A percentile compares a stretch with the other conserved stretches of the same genome.
These are phyloP conservation scores for Eucalyptus grandis DNA, from an alignment of 345 rosid species.

Conservation along the genomic window DNA sequence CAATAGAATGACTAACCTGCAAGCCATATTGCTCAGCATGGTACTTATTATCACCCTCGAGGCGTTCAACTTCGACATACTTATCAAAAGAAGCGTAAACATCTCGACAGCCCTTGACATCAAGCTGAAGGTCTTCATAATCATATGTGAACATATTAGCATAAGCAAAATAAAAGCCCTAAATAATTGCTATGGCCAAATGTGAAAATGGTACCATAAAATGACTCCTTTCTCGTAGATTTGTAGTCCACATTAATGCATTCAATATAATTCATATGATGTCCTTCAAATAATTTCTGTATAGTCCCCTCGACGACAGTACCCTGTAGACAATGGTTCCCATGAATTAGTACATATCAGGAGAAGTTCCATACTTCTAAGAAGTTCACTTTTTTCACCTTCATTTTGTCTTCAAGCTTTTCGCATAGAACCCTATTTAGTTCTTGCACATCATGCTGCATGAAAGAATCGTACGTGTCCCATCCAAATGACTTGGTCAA, in stretches of 20 bases:
- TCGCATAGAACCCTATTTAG: slow-evolving; percentile 87
- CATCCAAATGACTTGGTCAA: slow-evolving; percentile 96
- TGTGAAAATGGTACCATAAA: slow-evolving; percentile 56
- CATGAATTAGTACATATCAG: not conserved
- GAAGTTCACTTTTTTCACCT: slow-evolving; percentile 24
- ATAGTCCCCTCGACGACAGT: slow-evolving; percentile 98
- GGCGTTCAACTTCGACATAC: slow-evolving; percentile 94
- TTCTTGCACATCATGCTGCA: slow-evolving; percentile 99
- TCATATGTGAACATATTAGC: not conserved
- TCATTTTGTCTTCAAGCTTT: slow-evolving; percentile 98
- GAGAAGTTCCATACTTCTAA: not conserved
- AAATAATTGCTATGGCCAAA: not conserved
- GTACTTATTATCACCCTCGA: slow-evolving; percentile 97
- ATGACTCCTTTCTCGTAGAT: slow-evolving; percentile 92
- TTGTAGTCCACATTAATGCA: slow-evolving; percentile 94
- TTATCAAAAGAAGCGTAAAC: slow-evolving; percentile 97
- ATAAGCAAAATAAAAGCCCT: not conserved
- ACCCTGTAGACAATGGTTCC: slow-evolving; percentile 32
- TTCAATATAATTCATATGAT: slow-evolving; percentile 87
- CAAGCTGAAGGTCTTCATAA: slow-evolving; percentile 85
- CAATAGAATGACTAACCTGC: slow-evolving; percentile 46
- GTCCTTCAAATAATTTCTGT: slow-evolving; percentile 96
- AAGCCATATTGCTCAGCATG: slow-evolving; percentile 82
- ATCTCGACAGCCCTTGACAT: slow-evolving; percentile 96
- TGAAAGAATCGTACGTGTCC: slow-evolving; percentile 95